Base-by-base conservation (phyloP, 345 rosid genomes). In the Erysimum cheiranthoides region DNA sequence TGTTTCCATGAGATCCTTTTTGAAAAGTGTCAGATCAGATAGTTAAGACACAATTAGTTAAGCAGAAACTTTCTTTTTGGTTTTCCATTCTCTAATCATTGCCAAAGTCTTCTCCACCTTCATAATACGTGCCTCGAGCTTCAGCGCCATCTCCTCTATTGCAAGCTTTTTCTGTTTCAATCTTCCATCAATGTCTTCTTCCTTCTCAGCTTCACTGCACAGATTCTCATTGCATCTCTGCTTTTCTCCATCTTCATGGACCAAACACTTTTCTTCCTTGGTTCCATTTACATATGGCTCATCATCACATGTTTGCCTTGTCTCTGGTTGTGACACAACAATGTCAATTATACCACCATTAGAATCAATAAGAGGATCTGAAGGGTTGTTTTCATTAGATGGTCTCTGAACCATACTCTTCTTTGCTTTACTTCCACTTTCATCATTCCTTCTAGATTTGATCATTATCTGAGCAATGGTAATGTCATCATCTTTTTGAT, bases 41-140 rank as follows among this genome's bases (percentile, higher is more conserved):
- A 25, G 28, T 36, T 34, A 4, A 53, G 59, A 53, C 17, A 53
- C 10, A 5, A 6, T 6, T 38, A 39, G 11, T 14, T 61, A 36
- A 35, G 50, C 10, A 35, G 13, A 6, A 50, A 49, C 36, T 35
- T 51, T 39, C 31, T 45, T 31, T 40, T 1, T 73, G 8, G 43
- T 51, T 39, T 42, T 40, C 70, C 43, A 51, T 28, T 17, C 8
- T 13, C 45, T 62, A 63, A 52, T 52, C 53, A 2, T 14, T 53
- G 63, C 49, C 65, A 63, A 73, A 40, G 2, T 42, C 35, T 52
- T 52, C 54, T 63, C 28, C 1, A 14, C 12, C 12, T 63, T 27
- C 31, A 27, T 66, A 5, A 74, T 4, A 7, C 66, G 72, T 35
- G 72, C 18, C n/a, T 74, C 73, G 11, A 74, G 27, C 7, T 30